These are phyloP conservation scores for Penicillium sp. DNA, from an alignment of 2,329 filamentous ascomycete species.

Conservation along the genomic window DNA sequence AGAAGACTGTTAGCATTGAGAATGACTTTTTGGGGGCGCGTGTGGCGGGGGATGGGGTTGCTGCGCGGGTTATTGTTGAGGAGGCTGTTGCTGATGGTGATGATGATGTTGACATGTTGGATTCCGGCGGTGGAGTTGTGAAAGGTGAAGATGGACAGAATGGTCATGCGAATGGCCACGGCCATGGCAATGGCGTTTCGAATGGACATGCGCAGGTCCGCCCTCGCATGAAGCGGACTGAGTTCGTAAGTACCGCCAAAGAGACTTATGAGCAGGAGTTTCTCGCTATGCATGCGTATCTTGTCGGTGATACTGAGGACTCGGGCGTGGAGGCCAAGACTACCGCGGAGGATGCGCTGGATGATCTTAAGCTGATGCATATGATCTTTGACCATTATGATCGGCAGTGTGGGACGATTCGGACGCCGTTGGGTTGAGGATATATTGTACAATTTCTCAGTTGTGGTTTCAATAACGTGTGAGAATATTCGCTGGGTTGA, in stretches of 20 bases:
- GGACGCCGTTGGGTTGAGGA: conserved; percentile 33
- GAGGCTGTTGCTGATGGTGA: conserved; percentile 21
- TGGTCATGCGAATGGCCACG: neutral
- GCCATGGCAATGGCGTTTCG: neutral
- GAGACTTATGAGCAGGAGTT: conserved; percentile 43
- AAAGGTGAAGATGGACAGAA: neutral
- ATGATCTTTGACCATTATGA: conserved; percentile 41
- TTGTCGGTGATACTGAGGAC: conserved; percentile 27
- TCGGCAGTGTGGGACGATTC: conserved; percentile 38
- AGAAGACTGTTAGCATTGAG: conserved; percentile 54
- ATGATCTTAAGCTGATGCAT: conserved; percentile 39
- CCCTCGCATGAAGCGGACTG: conserved; percentile 24
- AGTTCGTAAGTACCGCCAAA: conserved; percentile 36
- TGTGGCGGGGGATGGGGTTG: conserved; percentile 52
- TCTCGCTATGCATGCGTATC: conserved; percentile 37
- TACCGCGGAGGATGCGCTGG: conserved; percentile 36
- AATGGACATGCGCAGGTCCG: neutral
- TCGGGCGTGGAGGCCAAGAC: conserved; percentile 31
- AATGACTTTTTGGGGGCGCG: conserved; percentile 57
- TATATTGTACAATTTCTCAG: neutral
- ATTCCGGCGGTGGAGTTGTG: neutral
- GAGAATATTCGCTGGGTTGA: neutral
- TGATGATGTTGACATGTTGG: conserved; percentile 18
- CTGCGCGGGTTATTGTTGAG: conserved; percentile 49
- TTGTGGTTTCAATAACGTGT: neutral